Evolutionary conservation across 768 basidiomycete genomes (phyloP).

Genomic region (Bullera alba): DNA sequence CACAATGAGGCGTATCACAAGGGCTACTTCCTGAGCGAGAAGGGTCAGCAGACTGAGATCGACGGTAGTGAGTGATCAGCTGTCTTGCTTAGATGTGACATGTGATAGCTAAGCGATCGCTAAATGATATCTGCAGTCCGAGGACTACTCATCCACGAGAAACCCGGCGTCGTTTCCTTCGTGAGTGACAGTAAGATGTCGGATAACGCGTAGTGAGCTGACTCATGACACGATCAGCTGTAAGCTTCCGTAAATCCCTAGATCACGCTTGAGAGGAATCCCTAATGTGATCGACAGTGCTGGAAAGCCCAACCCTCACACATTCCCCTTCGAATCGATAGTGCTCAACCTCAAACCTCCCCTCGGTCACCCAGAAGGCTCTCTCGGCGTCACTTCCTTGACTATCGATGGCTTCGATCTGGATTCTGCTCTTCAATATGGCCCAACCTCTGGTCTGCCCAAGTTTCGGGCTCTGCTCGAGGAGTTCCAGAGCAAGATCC

Average conservation of each 20-base stretch:
- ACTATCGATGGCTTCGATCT: conserved; percentile 59
- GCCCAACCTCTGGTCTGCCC: conserved; percentile 62
- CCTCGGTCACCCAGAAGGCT: conserved; percentile 37
- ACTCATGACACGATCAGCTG: conserved; percentile 56
- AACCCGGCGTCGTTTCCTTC: conserved; percentile 55
- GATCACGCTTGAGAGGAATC: background rate
- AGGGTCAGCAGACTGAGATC: conserved; percentile 12
- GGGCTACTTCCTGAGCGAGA: conserved; percentile 21
- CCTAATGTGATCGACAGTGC: conserved; percentile 50
- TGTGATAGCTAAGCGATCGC: background rate
- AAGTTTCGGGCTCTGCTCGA: conserved; percentile 48
- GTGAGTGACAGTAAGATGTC: conserved; percentile 30
- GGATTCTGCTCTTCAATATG: conserved; percentile 65
- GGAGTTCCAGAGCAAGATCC: conserved; percentile 63
- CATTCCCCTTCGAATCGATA: conserved; percentile 83
- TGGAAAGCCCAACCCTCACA: conserved; percentile 82
- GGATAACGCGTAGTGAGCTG: too few relatives aligned
- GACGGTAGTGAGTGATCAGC: conserved; percentile 27
- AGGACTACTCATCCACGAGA: conserved; percentile 70
- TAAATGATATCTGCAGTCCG: conserved; percentile 49
- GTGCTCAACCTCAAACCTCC: conserved; percentile 50
- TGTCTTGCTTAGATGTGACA: background rate
- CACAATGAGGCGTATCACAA: background rate
- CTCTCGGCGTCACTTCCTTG: conserved; percentile 48
- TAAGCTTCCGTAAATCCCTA: background rate